A percentile compares a stretch with the other conserved stretches of the same genome.
Conservation (phyloP, 2,329 filamentous ascomycete species). For the Ceratocystis eucalypticola region DNA sequence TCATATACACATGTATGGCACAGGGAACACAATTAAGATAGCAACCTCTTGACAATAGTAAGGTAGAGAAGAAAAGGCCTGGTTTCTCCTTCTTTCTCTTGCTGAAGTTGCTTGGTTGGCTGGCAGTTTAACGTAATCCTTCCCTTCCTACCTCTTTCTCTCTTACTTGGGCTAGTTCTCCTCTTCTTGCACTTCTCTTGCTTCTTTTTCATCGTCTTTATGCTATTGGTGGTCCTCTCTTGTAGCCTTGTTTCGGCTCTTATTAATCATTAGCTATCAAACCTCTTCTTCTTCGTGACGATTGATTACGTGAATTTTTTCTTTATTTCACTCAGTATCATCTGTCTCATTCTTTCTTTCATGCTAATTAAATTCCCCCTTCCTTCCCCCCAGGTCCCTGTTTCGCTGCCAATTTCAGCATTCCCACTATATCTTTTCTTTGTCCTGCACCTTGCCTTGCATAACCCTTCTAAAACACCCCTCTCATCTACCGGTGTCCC, state of each 20-base stretch:
- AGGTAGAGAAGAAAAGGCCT: not conserved
- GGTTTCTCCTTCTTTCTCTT: not conserved
- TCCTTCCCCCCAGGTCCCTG: not conserved
- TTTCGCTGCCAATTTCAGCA: conserved; percentile 2
- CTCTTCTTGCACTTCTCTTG: not conserved
- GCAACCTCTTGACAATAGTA: too few species aligned
- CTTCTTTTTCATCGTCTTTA: not conserved
- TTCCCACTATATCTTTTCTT: not conserved
- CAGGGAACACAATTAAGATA: too few species aligned
- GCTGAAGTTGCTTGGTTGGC: not conserved
- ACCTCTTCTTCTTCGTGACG: not conserved
- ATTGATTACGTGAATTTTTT: not conserved
- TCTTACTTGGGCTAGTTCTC: not conserved
- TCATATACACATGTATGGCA: too few species aligned
- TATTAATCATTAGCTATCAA: not conserved
- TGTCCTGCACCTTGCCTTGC: not conserved
- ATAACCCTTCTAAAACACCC: conserved; percentile 4
- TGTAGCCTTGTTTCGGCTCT: not conserved
- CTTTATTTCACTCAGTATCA: not conserved
- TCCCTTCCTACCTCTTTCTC: not conserved
- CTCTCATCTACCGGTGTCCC: not conserved
- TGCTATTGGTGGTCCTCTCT: not conserved
- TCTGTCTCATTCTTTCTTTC: conserved; percentile 1
- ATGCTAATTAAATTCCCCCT: not conserved
- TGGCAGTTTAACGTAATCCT: not conserved